phyloP scores from a whole-genome alignment of 2,329 filamentous ascomycete species.

The Penicillium brevicompactum region DNA sequence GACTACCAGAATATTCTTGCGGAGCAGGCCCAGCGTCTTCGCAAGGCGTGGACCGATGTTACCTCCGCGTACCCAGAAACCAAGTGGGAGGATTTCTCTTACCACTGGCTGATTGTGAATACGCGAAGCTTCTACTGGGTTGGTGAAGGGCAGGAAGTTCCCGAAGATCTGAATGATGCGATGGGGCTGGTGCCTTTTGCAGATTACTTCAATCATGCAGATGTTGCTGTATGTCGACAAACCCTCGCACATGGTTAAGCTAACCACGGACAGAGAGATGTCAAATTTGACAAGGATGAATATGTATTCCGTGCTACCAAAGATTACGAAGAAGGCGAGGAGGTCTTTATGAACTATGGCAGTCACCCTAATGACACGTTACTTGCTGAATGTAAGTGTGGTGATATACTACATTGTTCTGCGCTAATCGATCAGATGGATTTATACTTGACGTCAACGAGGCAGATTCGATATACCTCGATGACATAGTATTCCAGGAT shows the following conservation, averaged over 20 bases:
- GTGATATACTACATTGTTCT: background rate
- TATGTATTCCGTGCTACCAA: conserved; percentile 41
- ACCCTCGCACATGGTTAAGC: background rate
- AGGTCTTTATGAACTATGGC: conserved; percentile 49
- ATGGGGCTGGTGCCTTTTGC: conserved; percentile 51
- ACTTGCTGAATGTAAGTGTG: conserved; percentile 44
- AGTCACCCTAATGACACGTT: conserved; percentile 48
- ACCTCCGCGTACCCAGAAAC: conserved; percentile 46
- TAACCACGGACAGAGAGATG: conserved; percentile 36
- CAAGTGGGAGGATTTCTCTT: conserved; percentile 50
- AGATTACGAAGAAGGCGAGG: conserved; percentile 41
- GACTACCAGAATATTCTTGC: conserved; percentile 39
- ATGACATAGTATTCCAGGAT: conserved; percentile 43
- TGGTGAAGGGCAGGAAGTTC: conserved; percentile 39
- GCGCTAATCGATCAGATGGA: conserved; percentile 35
- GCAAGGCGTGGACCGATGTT: conserved; percentile 53
- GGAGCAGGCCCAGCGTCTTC: conserved; percentile 58
- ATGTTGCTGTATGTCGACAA: conserved; percentile 38
- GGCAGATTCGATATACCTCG: conserved; percentile 44
- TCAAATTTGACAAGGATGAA: conserved; percentile 37
- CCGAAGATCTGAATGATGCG: conserved; percentile 46
- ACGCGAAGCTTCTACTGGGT: conserved; percentile 64
- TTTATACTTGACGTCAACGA: conserved; percentile 45
- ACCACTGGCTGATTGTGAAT: conserved; percentile 64
- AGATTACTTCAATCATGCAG: conserved; percentile 51